A percentile compares a stretch with the other conserved stretches of the same genome.
Conservation (phyloP, 176 grass and related monocot species). For the Hordeum vulgare region DNA sequence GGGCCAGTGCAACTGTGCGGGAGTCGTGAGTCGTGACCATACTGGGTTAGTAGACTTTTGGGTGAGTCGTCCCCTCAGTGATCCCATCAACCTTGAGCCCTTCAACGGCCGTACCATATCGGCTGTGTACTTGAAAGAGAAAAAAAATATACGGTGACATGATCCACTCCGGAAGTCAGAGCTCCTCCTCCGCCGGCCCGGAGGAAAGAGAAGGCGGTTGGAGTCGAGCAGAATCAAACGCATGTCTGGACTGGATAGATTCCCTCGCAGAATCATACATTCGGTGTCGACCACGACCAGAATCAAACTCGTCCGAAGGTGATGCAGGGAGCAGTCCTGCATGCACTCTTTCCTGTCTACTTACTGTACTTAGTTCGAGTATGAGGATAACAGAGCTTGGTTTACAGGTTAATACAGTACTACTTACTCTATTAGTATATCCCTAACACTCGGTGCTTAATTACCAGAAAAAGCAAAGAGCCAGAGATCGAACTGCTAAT, state of each 20-base stretch:
- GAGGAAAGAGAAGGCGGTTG: background rate
- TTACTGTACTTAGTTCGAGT: no score
- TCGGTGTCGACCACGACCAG: background rate
- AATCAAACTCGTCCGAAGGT: background rate
- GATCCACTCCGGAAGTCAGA: background rate
- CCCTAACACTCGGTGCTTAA: background rate
- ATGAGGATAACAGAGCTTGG: no score
- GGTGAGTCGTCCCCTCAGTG: slow-evolving; percentile 8
- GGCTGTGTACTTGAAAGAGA: background rate
- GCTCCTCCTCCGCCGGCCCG: background rate
- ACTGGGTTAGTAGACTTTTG: slow-evolving; percentile 8
- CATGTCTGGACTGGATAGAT: background rate
- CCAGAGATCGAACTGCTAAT: background rate
- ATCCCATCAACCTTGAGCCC: slow-evolving; percentile 30
- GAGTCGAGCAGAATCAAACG: background rate
- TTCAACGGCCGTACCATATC: background rate
- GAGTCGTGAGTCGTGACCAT: no score
- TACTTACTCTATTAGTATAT: no score
- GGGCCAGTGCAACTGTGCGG: background rate
- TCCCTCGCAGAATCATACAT: background rate
- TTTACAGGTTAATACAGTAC: no score
- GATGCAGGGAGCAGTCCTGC: background rate
- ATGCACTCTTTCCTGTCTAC: no score
- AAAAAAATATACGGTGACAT: background rate
- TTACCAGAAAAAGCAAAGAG: background rate